Percentiles rank a stretch among this genome's conserved stretches.
phyloP scores from a whole-genome alignment of 179 eudicot genomes.

The Pouteria campechiana region DNA sequence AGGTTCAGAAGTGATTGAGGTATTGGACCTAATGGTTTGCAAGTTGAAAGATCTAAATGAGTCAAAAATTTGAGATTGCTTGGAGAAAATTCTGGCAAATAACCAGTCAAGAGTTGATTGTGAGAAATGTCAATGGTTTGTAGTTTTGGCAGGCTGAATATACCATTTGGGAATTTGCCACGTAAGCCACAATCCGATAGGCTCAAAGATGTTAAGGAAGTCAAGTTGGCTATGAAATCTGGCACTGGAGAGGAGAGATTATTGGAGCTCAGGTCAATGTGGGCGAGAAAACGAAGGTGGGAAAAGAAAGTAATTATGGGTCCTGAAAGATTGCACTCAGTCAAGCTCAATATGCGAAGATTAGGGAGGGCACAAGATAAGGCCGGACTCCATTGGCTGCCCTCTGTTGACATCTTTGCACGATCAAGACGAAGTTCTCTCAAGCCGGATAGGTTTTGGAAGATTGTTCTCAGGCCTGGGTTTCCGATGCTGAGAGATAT shows the following conservation, averaged over 20 bases:
- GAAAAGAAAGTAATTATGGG: too few relatives aligned
- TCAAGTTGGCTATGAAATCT: constrained; percentile 22
- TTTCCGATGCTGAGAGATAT: too few relatives aligned
- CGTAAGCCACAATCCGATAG: constrained; percentile 22
- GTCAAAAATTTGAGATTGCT: constrained; percentile 16
- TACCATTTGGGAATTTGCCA: constrained; percentile 27
- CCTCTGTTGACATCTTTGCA: too few relatives aligned
- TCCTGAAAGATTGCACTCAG: too few relatives aligned
- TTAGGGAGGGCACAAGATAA: too few relatives aligned
- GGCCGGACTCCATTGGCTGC: too few relatives aligned
- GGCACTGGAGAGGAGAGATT: constrained; percentile 21
- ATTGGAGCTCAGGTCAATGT: constrained; percentile 26
- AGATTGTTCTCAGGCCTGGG: too few relatives aligned
- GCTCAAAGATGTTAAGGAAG: constrained; percentile 18
- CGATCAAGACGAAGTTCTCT: too few relatives aligned
- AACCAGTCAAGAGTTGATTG: constrained; percentile 25
- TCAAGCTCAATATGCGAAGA: too few relatives aligned
- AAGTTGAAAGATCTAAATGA: constrained; percentile 18
- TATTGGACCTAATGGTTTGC: constrained; percentile 29
- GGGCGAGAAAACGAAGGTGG: too few relatives aligned
- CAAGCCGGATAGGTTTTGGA: too few relatives aligned
- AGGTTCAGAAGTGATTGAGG: constrained; percentile 23
- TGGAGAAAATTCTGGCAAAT: constrained; percentile 30
- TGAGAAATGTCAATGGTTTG: constrained; percentile 18
- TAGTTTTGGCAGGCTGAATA: constrained; percentile 24